These are phyloP conservation scores for Datisca glomerata DNA, from an alignment of 306 rosid species.

Conservation along the genomic window DNA sequence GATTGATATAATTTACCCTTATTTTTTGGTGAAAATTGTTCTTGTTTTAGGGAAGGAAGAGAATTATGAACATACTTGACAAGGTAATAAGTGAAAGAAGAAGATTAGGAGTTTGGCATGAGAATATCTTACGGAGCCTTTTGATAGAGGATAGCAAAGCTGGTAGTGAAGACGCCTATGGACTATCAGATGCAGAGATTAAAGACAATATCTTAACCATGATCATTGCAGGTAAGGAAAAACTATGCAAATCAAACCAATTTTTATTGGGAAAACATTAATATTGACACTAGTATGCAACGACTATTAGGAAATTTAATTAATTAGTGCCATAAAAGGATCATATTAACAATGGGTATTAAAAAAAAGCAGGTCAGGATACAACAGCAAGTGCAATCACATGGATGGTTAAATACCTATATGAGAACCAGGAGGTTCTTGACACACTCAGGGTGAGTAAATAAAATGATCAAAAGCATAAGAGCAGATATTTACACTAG, in stretches of 20 bases:
- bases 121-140: slow-evolving; percentile 50
- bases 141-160: slow-evolving; percentile 21
- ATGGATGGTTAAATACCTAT: slow-evolving; percentile 85
- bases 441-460: slow-evolving; percentile 34
- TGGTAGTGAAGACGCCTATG: slow-evolving; percentile 9
- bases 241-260: too few relatives aligned
- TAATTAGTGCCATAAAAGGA: too few relatives aligned
- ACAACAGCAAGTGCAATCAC: slow-evolving; percentile 73
- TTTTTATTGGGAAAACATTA: too few relatives aligned
- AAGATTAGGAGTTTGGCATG: slow-evolving; percentile 11
- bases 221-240: slow-evolving; percentile 72
- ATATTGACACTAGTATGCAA: background rate
- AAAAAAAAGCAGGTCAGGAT: slow-evolving; percentile 69
- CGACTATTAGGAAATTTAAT: too few relatives aligned
- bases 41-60: slow-evolving; percentile 53
- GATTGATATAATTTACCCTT: too few relatives aligned
- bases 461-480: background rate
- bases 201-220: slow-evolving; percentile 71
- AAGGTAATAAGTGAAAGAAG: slow-evolving; percentile 37
- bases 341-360: too few relatives aligned
- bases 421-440: slow-evolving; percentile 53
- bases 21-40: background rate
- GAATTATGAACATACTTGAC: slow-evolving; percentile 42
- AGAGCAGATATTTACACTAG: background rate
- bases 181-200: slow-evolving; percentile 51